Conservation (phyloP, 345 rosid species). For the sweet orange (Citrus sinensis) region DNA sequence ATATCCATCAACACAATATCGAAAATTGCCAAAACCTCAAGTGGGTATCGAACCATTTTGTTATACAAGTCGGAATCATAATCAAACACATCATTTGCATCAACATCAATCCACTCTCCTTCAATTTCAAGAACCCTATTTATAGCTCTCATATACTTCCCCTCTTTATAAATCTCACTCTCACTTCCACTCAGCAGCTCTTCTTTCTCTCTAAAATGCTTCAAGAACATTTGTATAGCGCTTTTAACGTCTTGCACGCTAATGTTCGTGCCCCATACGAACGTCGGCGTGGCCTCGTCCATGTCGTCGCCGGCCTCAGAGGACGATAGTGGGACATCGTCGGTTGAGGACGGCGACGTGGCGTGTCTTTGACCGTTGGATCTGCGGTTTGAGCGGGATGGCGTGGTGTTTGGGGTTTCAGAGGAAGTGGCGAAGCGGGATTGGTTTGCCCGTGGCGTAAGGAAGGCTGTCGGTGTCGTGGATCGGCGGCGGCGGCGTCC, state of each 20-base stretch:
- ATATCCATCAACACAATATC: constrained; percentile 95
- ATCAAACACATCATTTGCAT: constrained; percentile 79
- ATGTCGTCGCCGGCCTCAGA: constrained; percentile 68
- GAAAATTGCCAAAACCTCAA: constrained; percentile 90
- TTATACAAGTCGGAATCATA: constrained; percentile 78
- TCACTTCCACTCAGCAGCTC: constrained; percentile 22
- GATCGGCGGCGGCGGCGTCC: constrained; percentile 25
- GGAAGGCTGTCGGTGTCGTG: constrained; percentile 21
- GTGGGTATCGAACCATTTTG: constrained; percentile 89
- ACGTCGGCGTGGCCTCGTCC: constrained; percentile 74
- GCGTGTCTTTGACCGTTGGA: constrained; percentile 30
- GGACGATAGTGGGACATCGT: constrained; percentile 40
- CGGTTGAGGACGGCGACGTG: constrained; percentile 52
- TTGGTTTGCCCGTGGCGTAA: constrained; percentile 22
- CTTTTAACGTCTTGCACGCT: constrained; percentile 89
- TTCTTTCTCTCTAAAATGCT: constrained; percentile 67
- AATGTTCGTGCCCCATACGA: constrained; percentile 95
- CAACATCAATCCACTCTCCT: constrained; percentile 91
- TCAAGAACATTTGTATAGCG: constrained; percentile 83
- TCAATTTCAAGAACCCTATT: constrained; percentile 74
- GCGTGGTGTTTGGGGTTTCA: constrained; percentile 52
- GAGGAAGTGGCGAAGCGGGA: constrained; percentile 32
- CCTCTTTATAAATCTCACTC: constrained; percentile 58
- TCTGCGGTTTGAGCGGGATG: constrained; percentile 32
- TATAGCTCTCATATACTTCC: constrained; percentile 78